Percentiles rank a stretch among this genome's conserved stretches.
phyloP scores from a whole-genome alignment of 169 alveolate species.

The Cryptosporidium tyzzeri region DNA sequence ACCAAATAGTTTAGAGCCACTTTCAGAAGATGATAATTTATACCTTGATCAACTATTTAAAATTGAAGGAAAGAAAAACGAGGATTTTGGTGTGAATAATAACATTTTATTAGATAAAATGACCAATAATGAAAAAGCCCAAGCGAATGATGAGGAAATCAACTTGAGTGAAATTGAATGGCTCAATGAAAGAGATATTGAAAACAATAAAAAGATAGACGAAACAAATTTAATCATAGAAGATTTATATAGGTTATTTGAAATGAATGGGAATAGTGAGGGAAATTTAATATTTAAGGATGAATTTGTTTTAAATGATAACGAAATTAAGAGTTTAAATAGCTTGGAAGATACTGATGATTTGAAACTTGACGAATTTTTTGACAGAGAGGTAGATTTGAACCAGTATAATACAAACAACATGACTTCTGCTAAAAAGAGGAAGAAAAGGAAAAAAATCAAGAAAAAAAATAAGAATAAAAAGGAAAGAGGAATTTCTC shows the following conservation, averaged over 20 bases:
- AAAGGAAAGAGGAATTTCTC: not conserved
- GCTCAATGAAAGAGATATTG: not conserved
- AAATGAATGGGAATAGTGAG: not conserved
- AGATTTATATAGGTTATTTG: not conserved
- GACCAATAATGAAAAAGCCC: too few species aligned
- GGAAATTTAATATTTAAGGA: not conserved
- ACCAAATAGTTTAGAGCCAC: not conserved
- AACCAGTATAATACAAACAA: not conserved
- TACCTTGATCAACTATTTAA: not conserved
- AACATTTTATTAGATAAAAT: not conserved
- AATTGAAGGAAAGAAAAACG: not conserved
- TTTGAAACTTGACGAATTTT: conserved; percentile 6
- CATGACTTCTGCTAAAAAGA: not conserved
- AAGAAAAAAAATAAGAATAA: not conserved
- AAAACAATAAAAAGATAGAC: not conserved
- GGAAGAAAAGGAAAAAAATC: not conserved
- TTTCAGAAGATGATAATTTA: not conserved
- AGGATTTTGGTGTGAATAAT: not conserved
- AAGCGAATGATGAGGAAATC: not conserved
- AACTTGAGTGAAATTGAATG: not conserved
- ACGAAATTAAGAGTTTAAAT: not conserved
- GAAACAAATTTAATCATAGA: not conserved
- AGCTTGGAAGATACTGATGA: not conserved
- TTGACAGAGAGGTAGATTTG: conserved; percentile 1
- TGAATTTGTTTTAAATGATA: not conserved